A percentile compares a stretch with the other conserved stretches of the same genome.
Evolutionary conservation across 345 rosid genomes (phyloP).

Genomic region (Euphorbia tirucalli): DNA sequence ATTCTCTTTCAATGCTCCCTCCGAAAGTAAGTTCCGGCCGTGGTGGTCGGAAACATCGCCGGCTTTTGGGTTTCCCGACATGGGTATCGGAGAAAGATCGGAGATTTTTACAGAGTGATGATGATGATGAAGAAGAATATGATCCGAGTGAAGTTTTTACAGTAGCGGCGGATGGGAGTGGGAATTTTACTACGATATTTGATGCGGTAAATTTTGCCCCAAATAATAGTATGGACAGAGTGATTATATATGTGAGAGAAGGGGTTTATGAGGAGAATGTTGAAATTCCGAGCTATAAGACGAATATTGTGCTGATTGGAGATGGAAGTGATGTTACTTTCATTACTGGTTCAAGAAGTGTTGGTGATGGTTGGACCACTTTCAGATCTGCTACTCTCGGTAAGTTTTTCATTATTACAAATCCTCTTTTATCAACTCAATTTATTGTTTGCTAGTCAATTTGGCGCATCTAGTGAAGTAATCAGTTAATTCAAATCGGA

Average conservation of each 20-base stretch:
- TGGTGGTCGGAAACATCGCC: slow-evolving; percentile 33
- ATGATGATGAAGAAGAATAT: slow-evolving; percentile 41
- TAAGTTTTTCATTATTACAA: too few relatives aligned
- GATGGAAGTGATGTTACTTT: slow-evolving; percentile 64
- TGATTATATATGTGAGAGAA: slow-evolving; percentile 51
- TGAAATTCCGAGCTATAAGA: slow-evolving; percentile 61
- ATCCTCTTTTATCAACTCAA: too few relatives aligned
- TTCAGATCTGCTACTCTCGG: slow-evolving; percentile 95
- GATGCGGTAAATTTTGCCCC: slow-evolving; percentile 81
- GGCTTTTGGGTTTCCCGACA: slow-evolving; percentile 49
- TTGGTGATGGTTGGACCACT: slow-evolving; percentile 83
- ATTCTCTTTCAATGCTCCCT: slow-evolving; percentile 65
- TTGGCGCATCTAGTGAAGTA: too few relatives aligned
- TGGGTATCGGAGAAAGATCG: slow-evolving; percentile 57
- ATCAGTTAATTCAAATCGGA: too few relatives aligned
- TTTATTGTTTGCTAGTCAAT: too few relatives aligned
- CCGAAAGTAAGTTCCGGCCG: slow-evolving; percentile 27
- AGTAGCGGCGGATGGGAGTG: slow-evolving; percentile 77
- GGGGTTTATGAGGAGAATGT: slow-evolving; percentile 72
- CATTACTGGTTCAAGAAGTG: slow-evolving; percentile 63
- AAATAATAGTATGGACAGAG: slow-evolving; percentile 47
- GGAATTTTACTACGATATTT: slow-evolving; percentile 66
- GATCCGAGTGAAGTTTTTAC: slow-evolving; percentile 52
- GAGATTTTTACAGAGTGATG: slow-evolving; percentile 45
- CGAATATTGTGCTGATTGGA: slow-evolving; percentile 71